Base-by-base conservation (phyloP, 768 basidiomycete genomes). In the Neoboletus subvelutipes region DNA sequence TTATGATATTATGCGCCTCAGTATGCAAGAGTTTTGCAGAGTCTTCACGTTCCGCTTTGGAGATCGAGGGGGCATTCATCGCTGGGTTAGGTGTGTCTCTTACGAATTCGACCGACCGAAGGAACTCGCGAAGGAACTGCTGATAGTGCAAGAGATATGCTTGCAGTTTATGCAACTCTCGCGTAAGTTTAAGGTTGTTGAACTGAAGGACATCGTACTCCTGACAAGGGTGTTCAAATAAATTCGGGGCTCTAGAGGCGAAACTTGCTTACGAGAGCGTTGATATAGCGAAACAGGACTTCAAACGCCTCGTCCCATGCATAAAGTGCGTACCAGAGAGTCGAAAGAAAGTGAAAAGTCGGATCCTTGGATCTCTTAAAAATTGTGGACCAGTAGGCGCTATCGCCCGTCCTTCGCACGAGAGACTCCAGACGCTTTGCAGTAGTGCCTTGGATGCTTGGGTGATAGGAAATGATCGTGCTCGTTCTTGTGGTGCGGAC, bases 301-400 rank as follows among this genome's bases (percentile, higher is more conserved):
- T 83, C 82, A 24, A 84, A 73, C 0, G 81, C 71, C 65, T 86
- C 82, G 52, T 86, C 84, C 83, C 84, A 86, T 2, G 80, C 76
- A 58, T 86, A 85, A 9, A 84, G 67, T 3, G 81, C 78, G 54
- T 83, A 83, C 84, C 84, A 86, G 34, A 85, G 65, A 18, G 80
- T 71, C 28, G 78, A 74, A 29, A 75, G 65, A 20, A 74, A 61
- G 42, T 70, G 51, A 40, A 75, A 71, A 0, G 72, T 74, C 1
- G 73, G 66, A 33, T 76, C 75, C 28, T 54, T 66, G 20, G 64
- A 67, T 49, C 55, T 52, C 15, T 50, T 26, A 46, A 72, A 75
- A 22, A 72, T 66, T 1, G 70, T 65, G 1, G 62, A 64, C 75
- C 75, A 75, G 52, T 76, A 76, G 15, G 76, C 64, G 26, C 73